These are phyloP conservation scores for Claviceps humidiphila DNA, from an alignment of 2,329 filamentous ascomycete species.

Conservation along the genomic window DNA sequence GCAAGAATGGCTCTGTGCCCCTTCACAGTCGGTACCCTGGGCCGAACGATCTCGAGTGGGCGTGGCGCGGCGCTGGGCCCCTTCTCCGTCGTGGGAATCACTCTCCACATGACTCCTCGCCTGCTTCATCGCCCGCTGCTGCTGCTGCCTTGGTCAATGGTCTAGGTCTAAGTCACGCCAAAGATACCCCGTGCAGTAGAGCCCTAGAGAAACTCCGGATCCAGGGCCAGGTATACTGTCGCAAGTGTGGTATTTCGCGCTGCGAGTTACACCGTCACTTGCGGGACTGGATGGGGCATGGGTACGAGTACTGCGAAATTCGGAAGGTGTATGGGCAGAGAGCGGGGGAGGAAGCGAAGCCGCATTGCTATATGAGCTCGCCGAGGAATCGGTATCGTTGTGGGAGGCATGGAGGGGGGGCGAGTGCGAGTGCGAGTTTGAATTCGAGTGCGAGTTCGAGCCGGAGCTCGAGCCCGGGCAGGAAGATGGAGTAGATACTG, in stretches of 20 bases:
- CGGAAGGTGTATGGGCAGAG: conserved; percentile 41
- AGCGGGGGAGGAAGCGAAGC: conserved; percentile 32
- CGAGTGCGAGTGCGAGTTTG: too few species aligned
- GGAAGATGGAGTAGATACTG: conserved; percentile 6
- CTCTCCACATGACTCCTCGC: not conserved
- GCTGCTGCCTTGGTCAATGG: not conserved
- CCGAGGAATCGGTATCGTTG: conserved; percentile 45
- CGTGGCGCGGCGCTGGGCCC: conserved; percentile 43
- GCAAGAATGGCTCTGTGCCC: conserved; percentile 41
- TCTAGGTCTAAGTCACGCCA: too few species aligned
- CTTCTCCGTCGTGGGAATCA: conserved; percentile 18
- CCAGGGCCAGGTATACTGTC: conserved; percentile 47
- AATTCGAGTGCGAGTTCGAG: too few species aligned
- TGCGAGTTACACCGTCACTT: conserved; percentile 53
- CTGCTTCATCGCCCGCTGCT: not conserved
- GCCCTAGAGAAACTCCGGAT: conserved; percentile 35
- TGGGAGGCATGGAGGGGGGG: conserved; percentile 34
- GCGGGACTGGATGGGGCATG: conserved; percentile 43
- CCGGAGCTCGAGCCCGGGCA: conserved; percentile 3
- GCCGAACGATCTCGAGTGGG: conserved; percentile 51
- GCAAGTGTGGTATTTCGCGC: conserved; percentile 46
- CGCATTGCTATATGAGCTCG: conserved; percentile 45
- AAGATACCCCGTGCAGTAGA: not conserved
- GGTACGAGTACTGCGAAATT: conserved; percentile 47
- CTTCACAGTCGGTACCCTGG: conserved; percentile 43